Evolutionary conservation across 2,329 filamentous ascomycete genomes (phyloP), one percentile per base, ranked within the genome.

Genomic region (Ophiocordyceps camponoti-leonardi): DNA sequence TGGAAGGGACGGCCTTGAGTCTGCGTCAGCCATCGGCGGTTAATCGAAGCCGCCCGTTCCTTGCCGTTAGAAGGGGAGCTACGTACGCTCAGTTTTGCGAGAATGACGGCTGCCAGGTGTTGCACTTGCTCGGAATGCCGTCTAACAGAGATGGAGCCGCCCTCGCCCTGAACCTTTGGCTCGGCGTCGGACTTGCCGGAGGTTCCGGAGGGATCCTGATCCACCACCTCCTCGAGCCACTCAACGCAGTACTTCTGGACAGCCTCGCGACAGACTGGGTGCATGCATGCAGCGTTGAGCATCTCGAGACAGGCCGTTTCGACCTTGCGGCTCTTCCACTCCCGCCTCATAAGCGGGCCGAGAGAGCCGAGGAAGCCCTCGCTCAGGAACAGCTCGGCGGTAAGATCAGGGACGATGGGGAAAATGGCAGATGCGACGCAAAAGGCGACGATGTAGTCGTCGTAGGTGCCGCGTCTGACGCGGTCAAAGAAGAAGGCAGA

Each of bases 381-480:
- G 33, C 80, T 87, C 47, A 96, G 73, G 60, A 98, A 95, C 35
- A 96, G 69, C 48, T 79, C 71, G 3, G 85, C 73, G 2, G 81
- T 85, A 41, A 85, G 73, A 46, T 81, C 75, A 3, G 86, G 83
- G 2, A 85, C 78, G 45, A 98, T 75, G 1, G 92, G 88, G 58
- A 98, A 98, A 10, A 93, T 77, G 20, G 81, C 78, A 2, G 87
- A 79, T 6, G 87, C 86, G n/a, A 88, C 87, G 45, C 88, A 96
- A 60, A 95, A 96, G 6, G 88, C 88, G 44, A 92, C 72, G 46
- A 94, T 86, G 52, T 93, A 77, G 61, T 94, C 86, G 55, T 95
- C 88, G 51, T 87, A 85, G 22, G 83, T 90, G 45, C 80, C 80
- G 50, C 81, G 79, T 52, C 74, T 66, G 16, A 94, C 71, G 45